Conservation (phyloP, 805 yeast species). For the Lachancea lanzarotensis region DNA sequence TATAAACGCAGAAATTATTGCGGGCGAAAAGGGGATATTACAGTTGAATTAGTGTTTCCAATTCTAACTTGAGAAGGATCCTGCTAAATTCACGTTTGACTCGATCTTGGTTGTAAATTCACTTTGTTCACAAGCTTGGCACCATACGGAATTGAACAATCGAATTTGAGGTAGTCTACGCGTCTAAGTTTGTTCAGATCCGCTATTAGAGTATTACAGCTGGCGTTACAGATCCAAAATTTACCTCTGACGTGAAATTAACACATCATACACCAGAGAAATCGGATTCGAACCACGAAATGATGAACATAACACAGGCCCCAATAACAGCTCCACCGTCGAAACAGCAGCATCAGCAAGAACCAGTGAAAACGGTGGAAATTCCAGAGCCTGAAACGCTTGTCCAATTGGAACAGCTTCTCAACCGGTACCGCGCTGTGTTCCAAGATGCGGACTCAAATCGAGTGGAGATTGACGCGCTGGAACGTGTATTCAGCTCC, state of each 20-base stretch:
- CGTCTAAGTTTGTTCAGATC: too few species aligned
- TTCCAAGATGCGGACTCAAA: slow-evolving; percentile 21
- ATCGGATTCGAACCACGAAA: background rate
- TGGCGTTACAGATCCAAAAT: too few species aligned
- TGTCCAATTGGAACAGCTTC: slow-evolving; percentile 26
- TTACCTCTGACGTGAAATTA: too few species aligned
- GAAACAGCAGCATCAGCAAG: background rate
- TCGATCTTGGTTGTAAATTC: too few species aligned
- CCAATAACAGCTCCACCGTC: slow-evolving; percentile 4
- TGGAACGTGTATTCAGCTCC: slow-evolving; percentile 36
- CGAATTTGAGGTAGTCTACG: too few species aligned
- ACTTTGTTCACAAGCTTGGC: too few species aligned
- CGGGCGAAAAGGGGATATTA: too few species aligned
- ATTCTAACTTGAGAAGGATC: too few species aligned
- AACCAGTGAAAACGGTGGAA: background rate
- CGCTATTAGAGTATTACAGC: too few species aligned
- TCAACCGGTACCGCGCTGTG: slow-evolving; percentile 30
- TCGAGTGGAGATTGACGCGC: slow-evolving; percentile 37
- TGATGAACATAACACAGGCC: slow-evolving; percentile 3
- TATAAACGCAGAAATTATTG: background rate
- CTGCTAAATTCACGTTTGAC: too few species aligned
- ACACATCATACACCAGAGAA: background rate
- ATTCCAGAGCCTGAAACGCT: slow-evolving; percentile 26
- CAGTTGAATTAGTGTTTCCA: too few species aligned
- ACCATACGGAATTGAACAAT: too few species aligned